Conservation (phyloP, 345 rosid species). For the Syzygium oleosum region DNA sequence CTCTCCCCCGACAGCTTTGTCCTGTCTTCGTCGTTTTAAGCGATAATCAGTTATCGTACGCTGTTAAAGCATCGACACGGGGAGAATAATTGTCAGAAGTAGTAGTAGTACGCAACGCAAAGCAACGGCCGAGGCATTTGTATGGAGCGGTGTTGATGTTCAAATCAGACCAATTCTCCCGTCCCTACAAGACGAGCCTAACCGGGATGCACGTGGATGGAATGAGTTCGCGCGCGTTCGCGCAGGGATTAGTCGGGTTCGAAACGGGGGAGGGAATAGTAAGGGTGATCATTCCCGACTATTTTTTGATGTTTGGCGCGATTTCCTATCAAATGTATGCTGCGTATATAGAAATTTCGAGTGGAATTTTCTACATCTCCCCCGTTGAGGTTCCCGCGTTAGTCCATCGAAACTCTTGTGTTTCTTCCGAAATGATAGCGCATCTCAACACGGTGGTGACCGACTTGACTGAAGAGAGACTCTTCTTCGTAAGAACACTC, state of each 20-base stretch:
- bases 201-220: background rate
- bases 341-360: background rate
- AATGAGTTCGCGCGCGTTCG: background rate
- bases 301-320: background rate
- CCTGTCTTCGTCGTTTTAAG: background rate
- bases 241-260: background rate
- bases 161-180: background rate
- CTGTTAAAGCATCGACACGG: background rate
- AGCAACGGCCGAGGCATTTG: background rate
- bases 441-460: background rate
- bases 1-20: background rate
- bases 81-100: background rate
- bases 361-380: background rate
- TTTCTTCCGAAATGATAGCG: background rate
- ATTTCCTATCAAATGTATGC: fast-evolving
- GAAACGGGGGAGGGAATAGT: background rate
- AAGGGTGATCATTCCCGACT: background rate
- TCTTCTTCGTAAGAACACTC: background rate
- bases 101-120: background rate
- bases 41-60: background rate
- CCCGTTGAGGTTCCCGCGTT: background rate
- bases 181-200: no score
- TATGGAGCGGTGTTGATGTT: background rate
- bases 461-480: fast-evolving
- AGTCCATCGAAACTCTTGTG: background rate